Evolutionary conservation across 108 stramenopile genomes (phyloP).

Genomic region (Cyclotella distinguenda): DNA sequence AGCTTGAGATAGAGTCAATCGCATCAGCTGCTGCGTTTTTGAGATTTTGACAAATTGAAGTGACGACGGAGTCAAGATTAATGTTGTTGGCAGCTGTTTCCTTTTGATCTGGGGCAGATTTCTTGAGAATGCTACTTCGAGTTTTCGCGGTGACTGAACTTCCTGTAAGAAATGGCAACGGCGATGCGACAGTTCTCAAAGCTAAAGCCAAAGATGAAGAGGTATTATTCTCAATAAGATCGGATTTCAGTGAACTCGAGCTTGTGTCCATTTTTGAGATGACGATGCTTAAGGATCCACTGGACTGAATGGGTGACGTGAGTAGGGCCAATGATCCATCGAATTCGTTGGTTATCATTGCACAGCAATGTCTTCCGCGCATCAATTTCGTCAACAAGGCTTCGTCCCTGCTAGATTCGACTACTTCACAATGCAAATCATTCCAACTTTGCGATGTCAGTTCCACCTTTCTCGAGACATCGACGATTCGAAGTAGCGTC

Average conservation of each 20-base stretch:
- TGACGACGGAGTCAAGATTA: conserved; percentile 1
- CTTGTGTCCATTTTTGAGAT: conserved; percentile 6
- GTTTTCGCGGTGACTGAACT: not conserved
- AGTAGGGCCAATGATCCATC: conserved; percentile 45
- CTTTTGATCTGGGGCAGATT: not conserved
- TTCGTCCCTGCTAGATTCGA: not conserved
- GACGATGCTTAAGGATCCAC: conserved; percentile 26
- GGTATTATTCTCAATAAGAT: not conserved
- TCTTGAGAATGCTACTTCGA: not conserved
- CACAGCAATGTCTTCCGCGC: conserved; percentile 29
- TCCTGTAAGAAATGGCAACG: conserved; percentile 1
- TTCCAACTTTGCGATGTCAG: conserved; percentile 27
- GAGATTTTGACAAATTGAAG: conserved; percentile 25
- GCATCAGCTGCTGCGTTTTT: conserved; percentile 11
- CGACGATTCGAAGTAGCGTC: conserved; percentile 33
- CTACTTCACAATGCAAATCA: conserved; percentile 11
- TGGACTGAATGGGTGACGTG: conserved; percentile 14
- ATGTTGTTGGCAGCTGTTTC: not conserved
- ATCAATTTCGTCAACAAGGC: conserved; percentile 21
- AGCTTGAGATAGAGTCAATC: conserved; percentile 5
- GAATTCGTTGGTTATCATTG: conserved; percentile 43
- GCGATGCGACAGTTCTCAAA: conserved; percentile 34
- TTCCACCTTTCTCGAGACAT: conserved; percentile 43
- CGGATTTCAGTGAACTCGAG: not conserved
- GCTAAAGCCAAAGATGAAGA: conserved; percentile 32